A percentile compares a stretch with the other conserved stretches of the same genome.
Conservation (phyloP, 179 eudicot species). For the Vitellaria paradoxa region DNA sequence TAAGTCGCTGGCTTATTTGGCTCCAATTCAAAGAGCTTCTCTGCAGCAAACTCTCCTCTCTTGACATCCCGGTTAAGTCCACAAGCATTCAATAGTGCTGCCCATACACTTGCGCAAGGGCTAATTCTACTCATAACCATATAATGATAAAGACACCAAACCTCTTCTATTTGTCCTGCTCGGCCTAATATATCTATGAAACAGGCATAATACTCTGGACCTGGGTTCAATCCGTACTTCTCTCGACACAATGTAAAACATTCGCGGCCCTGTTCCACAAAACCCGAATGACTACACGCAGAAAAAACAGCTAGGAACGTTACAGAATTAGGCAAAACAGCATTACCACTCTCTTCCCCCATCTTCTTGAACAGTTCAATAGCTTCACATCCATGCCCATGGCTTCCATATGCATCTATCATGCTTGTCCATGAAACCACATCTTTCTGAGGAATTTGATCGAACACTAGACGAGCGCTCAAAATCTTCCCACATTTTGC, state of each 20-base stretch:
- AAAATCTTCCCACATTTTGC: conserved; percentile 35
- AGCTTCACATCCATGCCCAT: conserved; percentile 40
- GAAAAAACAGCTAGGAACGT: conserved; percentile 42
- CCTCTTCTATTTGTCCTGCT: conserved; percentile 33
- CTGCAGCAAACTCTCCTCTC: conserved; percentile 34
- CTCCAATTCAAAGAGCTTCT: conserved; percentile 26
- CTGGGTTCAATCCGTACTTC: conserved; percentile 24
- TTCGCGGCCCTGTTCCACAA: conserved; percentile 29
- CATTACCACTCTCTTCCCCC: conserved; percentile 22
- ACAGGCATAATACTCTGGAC: conserved; percentile 37
- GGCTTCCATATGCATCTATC: conserved; percentile 42
- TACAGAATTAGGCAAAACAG: conserved; percentile 33
- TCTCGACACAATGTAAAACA: conserved; percentile 25
- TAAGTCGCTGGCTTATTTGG: conserved; percentile 30
- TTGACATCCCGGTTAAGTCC: conserved; percentile 20
- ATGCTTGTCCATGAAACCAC: conserved; percentile 43
- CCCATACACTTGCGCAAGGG: conserved; percentile 31
- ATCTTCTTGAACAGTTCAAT: conserved; percentile 30
- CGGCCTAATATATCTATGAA: conserved; percentile 38
- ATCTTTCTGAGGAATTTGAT: conserved; percentile 27
- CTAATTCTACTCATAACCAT: conserved; percentile 24
- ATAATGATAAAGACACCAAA: conserved; percentile 24
- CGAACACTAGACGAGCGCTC: conserved; percentile 27
- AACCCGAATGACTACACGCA: conserved; percentile 46
- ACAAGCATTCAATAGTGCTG: conserved; percentile 38